These are phyloP conservation scores for Cytauxzoon felis DNA, from an alignment of 169 alveolate genomes.

Conservation along the genomic window DNA sequence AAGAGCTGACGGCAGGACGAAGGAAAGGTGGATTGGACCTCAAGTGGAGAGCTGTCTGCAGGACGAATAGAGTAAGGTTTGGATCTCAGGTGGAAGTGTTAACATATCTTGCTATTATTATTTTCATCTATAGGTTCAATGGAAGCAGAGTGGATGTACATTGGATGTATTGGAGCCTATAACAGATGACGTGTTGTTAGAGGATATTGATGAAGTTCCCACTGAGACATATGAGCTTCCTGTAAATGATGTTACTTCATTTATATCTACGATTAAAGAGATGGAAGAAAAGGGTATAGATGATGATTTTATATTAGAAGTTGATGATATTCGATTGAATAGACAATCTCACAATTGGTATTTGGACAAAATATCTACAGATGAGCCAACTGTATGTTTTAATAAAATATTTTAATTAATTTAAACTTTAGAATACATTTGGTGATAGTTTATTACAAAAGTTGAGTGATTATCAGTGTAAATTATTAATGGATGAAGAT, in stretches of 20 bases:
- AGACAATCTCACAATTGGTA: slow-evolving; percentile 54
- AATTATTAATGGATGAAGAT: slow-evolving; percentile 71
- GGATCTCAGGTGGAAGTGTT: too few species aligned
- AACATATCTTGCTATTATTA: not conserved
- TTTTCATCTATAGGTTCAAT: slow-evolving; percentile 14
- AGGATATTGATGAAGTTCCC: not conserved
- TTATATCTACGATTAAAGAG: slow-evolving; percentile 9
- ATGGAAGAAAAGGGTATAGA: slow-evolving; percentile 34
- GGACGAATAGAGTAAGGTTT: too few species aligned
- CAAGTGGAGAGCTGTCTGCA: too few species aligned
- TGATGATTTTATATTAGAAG: slow-evolving; percentile 2
- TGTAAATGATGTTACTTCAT: not conserved
- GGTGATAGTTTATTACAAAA: slow-evolving; percentile 44
- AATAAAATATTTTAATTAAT: not conserved
- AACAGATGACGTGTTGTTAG: slow-evolving; percentile 12
- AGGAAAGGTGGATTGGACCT: too few species aligned
- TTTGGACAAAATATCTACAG: slow-evolving; percentile 4
- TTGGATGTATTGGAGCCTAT: slow-evolving; percentile 1
- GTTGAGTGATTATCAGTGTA: slow-evolving; percentile 64
- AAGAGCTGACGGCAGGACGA: too few species aligned
- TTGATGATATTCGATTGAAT: slow-evolving; percentile 26
- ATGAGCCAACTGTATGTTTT: slow-evolving; percentile 3
- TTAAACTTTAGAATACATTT: slow-evolving; percentile 2
- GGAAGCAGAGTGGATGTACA: slow-evolving; percentile 54
- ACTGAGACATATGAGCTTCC: not conserved